A percentile compares a stretch with the other conserved stretches of the same genome.
Evolutionary conservation across 139 green algal genomes (phyloP).

Genomic region (Dunaliella primolecta): DNA sequence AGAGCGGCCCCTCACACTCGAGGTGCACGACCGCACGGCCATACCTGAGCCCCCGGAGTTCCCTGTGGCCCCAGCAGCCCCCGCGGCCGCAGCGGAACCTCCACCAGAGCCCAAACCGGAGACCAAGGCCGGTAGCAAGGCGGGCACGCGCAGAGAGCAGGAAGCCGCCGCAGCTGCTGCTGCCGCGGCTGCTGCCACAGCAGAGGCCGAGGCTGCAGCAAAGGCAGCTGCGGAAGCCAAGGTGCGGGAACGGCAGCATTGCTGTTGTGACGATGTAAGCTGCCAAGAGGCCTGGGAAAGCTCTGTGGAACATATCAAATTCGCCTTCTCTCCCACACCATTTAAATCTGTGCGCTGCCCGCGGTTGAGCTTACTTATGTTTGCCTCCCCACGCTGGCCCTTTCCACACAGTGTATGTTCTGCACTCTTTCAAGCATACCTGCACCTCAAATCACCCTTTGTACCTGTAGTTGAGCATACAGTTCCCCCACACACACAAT

Average conservation of each 20-base stretch:
- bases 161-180: not conserved
- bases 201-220: not conserved
- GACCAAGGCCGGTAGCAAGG: not conserved
- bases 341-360: no score
- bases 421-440: no score
- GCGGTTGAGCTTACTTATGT: no score
- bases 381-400: no score
- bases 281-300: no score
- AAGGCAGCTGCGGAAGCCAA: not conserved
- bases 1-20: slow-evolving; percentile 22
- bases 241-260: not conserved
- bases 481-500: no score
- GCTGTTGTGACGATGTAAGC: no score
- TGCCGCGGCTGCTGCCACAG: not conserved
- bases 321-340: no score
- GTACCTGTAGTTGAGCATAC: no score
- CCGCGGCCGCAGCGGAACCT: not conserved
- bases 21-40: slow-evolving; percentile 49
- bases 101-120: not conserved
- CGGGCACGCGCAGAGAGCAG: not conserved
- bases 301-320: no score
- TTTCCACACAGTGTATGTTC: no score
- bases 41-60: slow-evolving; percentile 44
- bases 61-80: slow-evolving; percentile 9
- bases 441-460: no score